Evolutionary conservation across 164 flowering plant genomes (phyloP), one percentile per base, ranked within the genome.

Genomic region (Pachysandra terminalis): DNA sequence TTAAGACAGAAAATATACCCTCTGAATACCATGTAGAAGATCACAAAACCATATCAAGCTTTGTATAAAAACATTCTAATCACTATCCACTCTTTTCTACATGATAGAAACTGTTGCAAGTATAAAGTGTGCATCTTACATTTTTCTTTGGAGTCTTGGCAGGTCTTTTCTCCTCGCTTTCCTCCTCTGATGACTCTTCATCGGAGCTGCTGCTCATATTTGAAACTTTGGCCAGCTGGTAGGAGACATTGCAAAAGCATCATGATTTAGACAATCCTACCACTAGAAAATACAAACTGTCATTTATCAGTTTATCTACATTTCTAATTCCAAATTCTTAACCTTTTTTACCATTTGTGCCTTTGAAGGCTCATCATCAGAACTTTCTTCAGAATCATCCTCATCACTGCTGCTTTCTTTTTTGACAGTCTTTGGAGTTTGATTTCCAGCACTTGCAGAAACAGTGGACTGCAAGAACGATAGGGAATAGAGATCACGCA

Each of bases 111-210:
- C 5, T 7, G 7, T 32, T 32, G 7, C 7, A 32, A 32, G 3
- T 3, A 3, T 3, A 7, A 32, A 25, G n/a, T n/a, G n/a, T n/a
- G n/a, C n/a, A 52, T 16, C 22, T 55, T 70, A 81, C 87, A 24
- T 62, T 75, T 61, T 79, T 80, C 81, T 80, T 80, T 24, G 84
- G 81, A 12, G 84, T 80, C 71, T 79, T 81, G 10, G 74, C 3
- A 28, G 80, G 77, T 40, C 77, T 24, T 40, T 81, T 85, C 0
- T 82, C 85, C 49, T 73, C 79, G 49, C 77, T 70, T 26, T 84
- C 86, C 40, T 80, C 80, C 0, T 80, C 83, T 12, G 78, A 69
- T 19, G 77, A 70, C 0, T 79, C 86, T 22, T 76, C 81, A 17
- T 80, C 82, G 26, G 78, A 73, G 67, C 77, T 74, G 61, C 73